Evolutionary conservation across 2,329 filamentous ascomycete species (phyloP), one percentile per base, ranked within the genome.

Genomic region (Curvularia lunata): DNA sequence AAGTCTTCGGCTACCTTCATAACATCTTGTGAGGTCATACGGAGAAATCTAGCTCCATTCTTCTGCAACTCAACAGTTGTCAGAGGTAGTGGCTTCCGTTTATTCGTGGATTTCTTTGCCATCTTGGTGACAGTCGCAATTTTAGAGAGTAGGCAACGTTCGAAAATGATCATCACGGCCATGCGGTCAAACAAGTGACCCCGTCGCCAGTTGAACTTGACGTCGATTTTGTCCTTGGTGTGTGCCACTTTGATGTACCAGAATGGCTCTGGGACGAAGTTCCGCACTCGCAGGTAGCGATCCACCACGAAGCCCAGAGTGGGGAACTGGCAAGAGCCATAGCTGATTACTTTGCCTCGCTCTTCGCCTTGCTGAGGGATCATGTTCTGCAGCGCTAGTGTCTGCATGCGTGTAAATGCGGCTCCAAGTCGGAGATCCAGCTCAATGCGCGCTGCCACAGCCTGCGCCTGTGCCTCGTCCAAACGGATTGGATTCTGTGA

Each of bases 31-130:
- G 93, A 93, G 62, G 88, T 92, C 88, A 99, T 91, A n/a, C 88
- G 87, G 23, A 99, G 83, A 69, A 96, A 92, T 27, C 88, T 85
- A 63, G 91, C 97, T 12, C 95, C 94, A 79, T 93, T 94, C 78
- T 98, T 99, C 73, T 99, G 95, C 19, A 99, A 81, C 75, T 98
- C 95, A 19, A 99, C 93, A 0, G 95, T 99, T 0, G 95, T 99
- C 64, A 99, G 81, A 4, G 95, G 95, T 12, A 99, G 78, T 0
- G 95, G 95, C 69, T 94, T 94, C 89, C 90, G 97, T 78, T 96
- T 97, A 70, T 88, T 92, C 0, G 93, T 96, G 1, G 92, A 91
- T 73, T 96, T 97, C 72, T 93, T 91, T 65, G 91, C 87, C 53
- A 97, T 91, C 68, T 92, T 96, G 32, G 83, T 89, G 18, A 99